Percentiles rank a stretch among this genome's conserved stretches.
These are phyloP conservation scores for Beauveria scarabaeidicola DNA, from an alignment of 2,329 filamentous ascomycete genomes.

Conservation along the genomic window DNA sequence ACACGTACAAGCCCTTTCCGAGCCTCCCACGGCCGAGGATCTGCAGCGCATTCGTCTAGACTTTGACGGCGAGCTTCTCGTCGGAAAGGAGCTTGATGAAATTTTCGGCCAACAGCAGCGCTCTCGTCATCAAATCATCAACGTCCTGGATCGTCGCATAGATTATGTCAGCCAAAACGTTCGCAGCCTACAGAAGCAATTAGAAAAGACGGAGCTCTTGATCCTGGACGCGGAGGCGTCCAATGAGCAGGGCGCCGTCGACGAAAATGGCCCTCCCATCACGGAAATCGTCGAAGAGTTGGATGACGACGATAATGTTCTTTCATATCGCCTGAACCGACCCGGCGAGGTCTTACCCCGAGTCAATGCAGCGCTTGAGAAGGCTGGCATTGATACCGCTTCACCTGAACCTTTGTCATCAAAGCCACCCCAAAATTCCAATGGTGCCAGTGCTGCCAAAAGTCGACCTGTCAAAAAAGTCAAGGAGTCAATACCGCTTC, in stretches of 20 bases:
- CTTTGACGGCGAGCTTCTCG: constrained; percentile 56
- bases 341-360: constrained; percentile 60
- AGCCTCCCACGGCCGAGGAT: constrained; percentile 36
- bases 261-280: constrained; percentile 66
- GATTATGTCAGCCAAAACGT: constrained; percentile 88
- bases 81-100: constrained; percentile 45
- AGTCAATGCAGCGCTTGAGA: constrained; percentile 63
- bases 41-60: constrained; percentile 49
- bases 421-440: neutral
- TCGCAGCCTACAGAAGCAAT: constrained; percentile 61
- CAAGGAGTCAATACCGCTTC: constrained; percentile 5
- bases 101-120: constrained; percentile 29
- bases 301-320: constrained; percentile 80
- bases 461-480: neutral
- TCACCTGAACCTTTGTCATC: neutral
- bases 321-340: constrained; percentile 57
- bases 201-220: constrained; percentile 61
- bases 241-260: constrained; percentile 51
- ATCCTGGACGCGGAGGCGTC: constrained; percentile 54
- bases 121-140: constrained; percentile 43
- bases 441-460: neutral
- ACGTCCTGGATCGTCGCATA: constrained; percentile 58
- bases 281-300: constrained; percentile 89
- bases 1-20: constrained; percentile 55
- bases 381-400: constrained; percentile 52